These are phyloP conservation scores for Pythium rishiriense DNA, from an alignment of 352 stramenopile genomes.

Conservation along the genomic window DNA sequence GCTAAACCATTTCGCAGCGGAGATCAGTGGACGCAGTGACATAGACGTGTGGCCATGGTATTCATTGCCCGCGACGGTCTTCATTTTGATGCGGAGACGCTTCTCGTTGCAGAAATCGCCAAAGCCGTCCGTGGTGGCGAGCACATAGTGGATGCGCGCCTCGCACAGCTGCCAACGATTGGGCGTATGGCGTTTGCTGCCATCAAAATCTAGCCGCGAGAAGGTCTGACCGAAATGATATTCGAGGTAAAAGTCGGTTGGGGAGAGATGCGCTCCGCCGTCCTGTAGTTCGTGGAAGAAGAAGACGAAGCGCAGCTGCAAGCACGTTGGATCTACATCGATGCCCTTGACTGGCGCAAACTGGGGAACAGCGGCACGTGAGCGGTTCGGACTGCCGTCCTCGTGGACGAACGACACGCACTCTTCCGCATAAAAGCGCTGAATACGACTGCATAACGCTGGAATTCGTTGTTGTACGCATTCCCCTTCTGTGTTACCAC, in stretches of 20 bases:
- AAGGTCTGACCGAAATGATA: constrained; percentile 76
- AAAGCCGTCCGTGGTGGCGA: constrained; percentile 66
- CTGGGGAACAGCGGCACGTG: constrained; percentile 3
- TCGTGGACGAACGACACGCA: constrained; percentile 18
- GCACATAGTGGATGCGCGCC: constrained; percentile 65
- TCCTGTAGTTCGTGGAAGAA: constrained; percentile 88
- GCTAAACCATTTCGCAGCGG: constrained; percentile 57
- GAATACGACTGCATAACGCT: constrained; percentile 5
- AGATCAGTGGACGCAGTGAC: constrained; percentile 52
- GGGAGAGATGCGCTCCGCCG: constrained; percentile 44
- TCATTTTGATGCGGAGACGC: constrained; percentile 70
- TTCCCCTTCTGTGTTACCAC: neutral
- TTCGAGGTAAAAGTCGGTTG: constrained; percentile 74
- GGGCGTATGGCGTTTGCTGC: constrained; percentile 74
- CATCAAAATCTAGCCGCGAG: constrained; percentile 60
- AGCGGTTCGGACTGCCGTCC: constrained; percentile 11
- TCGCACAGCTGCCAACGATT: constrained; percentile 86
- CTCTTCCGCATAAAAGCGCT: constrained; percentile 16
- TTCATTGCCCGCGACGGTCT: constrained; percentile 30
- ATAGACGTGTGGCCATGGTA: constrained; percentile 62
- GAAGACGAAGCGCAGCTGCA: constrained; percentile 68
- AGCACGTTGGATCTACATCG: constrained; percentile 73
- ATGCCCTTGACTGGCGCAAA: constrained; percentile 31
- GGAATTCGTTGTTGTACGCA: neutral
- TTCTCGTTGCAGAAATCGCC: constrained; percentile 68